A percentile compares a stretch with the other conserved stretches of the same genome.
Conservation (phyloP, 1,284 basidiomycete species). For the Salmacisia buchloeana region DNA sequence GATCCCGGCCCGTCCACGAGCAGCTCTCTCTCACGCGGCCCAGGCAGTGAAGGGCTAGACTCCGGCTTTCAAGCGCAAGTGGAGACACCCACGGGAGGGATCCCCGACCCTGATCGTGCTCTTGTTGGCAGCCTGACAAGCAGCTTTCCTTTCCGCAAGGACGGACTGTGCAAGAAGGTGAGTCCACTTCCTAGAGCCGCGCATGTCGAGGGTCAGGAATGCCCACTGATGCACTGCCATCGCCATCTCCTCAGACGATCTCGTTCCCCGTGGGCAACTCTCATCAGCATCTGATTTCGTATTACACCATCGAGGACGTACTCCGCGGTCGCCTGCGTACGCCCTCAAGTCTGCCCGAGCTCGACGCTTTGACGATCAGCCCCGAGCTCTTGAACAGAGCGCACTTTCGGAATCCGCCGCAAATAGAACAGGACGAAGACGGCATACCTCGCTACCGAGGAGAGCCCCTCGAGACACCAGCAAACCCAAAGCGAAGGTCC, state of each 20-base stretch:
- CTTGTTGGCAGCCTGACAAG: constrained; percentile 41
- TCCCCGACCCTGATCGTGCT: constrained; percentile 28
- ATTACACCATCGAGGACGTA: constrained; percentile 90
- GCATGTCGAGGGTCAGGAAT: neutral
- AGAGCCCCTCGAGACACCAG: constrained; percentile 17
- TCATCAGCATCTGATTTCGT: constrained; percentile 89
- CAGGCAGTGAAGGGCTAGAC: too few species aligned
- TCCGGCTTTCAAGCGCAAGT: too few species aligned
- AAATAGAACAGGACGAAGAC: constrained; percentile 75
- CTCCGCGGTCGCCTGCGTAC: constrained; percentile 76
- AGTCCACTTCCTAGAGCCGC: neutral
- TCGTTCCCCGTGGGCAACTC: constrained; percentile 81
- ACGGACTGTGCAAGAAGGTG: constrained; percentile 42
- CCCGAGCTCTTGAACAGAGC: constrained; percentile 83
- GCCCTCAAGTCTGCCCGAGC: constrained; percentile 80
- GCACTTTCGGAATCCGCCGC: constrained; percentile 82
- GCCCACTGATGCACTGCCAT: neutral
- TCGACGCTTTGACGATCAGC: constrained; percentile 76
- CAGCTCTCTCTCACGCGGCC: neutral
- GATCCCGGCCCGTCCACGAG: neutral
- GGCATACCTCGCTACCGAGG: constrained; percentile 66
- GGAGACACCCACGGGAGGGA: too few species aligned
- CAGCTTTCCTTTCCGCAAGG: constrained; percentile 39
- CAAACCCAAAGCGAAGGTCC: neutral
- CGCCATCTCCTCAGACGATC: constrained; percentile 67